Evolutionary conservation across 257 asterid species (phyloP), one percentile per base, ranked within the genome.

Genomic region (Primulina eburnea): DNA sequence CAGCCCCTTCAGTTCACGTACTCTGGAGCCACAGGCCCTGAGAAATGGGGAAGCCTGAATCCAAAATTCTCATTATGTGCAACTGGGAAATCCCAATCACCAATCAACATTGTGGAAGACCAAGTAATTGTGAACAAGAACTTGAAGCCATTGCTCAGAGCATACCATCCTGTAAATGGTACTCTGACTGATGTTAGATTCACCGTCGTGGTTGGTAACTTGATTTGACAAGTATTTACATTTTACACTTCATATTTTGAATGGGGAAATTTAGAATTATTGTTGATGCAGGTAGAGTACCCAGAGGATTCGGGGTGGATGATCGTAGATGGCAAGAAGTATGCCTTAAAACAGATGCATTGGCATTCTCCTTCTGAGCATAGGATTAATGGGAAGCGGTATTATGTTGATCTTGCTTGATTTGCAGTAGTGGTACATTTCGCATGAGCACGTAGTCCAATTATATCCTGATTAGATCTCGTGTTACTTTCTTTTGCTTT

Each of bases 301-400:
- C 93, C 93, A 17, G 81, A 72, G 14, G 65, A 75, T 58, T 75
- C 91, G 2, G 97, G 97, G 43, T 52, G 30, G 61, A 56, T 92
- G 77, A 61, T 57, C 65, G 77, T 82, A 14, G 83, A 80, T 68
- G 90, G 78, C 52, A 88, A 88, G 73, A 73, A 64, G 62, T 80
- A 79, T 50, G 61, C 35, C 57, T 69, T 88, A 74, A 84, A 84
- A 80, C 95, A 88, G 72, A 84, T 88, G 95, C 95, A 88, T 59
- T 88, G 88, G 90, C 95, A 88, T 71, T 79, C 92, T 7, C 89
- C 90, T 64, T 88, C 90, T 7, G 90, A 84, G 74, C 95, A 88
- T 71, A 76, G 82, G 63, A 84, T 88, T 30, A 68, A 85, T 66
- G 89, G 89, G 11, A 74, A 67, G 1, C 67, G 81, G 89, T 83